Percentiles rank a stretch among this genome's conserved stretches.
phyloP scores from a whole-genome alignment of 202 grass and related monocot species.

The Panicum hallii region DNA sequence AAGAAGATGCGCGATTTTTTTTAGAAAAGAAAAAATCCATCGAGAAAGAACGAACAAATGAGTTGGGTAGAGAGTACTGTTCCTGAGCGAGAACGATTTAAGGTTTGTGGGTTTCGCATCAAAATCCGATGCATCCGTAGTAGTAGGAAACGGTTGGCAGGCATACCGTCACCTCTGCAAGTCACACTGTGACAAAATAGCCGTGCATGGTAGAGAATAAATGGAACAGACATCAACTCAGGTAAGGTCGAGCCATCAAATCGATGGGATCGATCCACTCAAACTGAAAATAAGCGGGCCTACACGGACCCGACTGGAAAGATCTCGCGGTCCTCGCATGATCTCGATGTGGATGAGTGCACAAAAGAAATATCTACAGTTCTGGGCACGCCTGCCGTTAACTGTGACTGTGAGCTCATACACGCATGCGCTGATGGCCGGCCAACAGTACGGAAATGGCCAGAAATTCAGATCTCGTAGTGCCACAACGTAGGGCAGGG shows the following conservation, averaged over 20 bases:
- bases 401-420: not conserved
- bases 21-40: no score
- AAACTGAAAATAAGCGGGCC: not conserved
- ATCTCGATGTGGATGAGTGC: not conserved
- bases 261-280: slow-evolving; percentile 17
- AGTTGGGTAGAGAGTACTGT: no score
- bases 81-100: no score
- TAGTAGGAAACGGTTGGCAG: no score
- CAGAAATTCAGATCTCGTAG: not conserved
- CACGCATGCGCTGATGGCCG: not conserved
- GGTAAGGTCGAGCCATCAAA: slow-evolving; percentile 28
- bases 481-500: not conserved
- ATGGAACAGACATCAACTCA: not conserved
- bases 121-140: no score
- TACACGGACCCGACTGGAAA: slow-evolving; percentile 11
- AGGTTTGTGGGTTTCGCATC: no score
- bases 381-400: not conserved
- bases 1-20: no score
- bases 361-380: no score
- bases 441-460: not conserved
- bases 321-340: slow-evolving; percentile 19
- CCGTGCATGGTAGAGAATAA: not conserved
- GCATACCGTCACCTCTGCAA: no score
- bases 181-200: no score
- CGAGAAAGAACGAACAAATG: no score